A percentile compares a stretch with the other conserved stretches of the same genome.
These are phyloP conservation scores for Symbiodinium pilosum DNA, from an alignment of 73 alveolate species.

Conservation along the genomic window DNA sequence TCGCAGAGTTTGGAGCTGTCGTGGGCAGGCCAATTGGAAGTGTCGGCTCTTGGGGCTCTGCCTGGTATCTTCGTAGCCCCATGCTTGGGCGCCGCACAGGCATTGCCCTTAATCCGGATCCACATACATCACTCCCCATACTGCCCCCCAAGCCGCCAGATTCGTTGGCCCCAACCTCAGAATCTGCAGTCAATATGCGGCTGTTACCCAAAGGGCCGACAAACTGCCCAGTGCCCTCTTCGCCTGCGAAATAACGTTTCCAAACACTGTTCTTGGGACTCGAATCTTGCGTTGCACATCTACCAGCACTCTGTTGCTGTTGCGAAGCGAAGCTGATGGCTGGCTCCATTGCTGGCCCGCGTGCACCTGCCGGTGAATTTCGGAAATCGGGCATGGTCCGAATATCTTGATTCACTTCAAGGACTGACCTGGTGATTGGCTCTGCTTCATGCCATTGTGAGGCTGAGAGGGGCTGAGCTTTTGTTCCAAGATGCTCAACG, in stretches of 20 bases:
- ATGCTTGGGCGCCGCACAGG: neutral
- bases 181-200: neutral
- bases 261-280: constrained; percentile 68
- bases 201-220: neutral
- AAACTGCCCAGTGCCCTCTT: neutral
- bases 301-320: neutral
- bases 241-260: constrained; percentile 44
- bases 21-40: neutral
- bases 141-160: neutral
- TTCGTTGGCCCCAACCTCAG: neutral
- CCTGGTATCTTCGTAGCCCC: neutral
- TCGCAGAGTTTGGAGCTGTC: constrained; percentile 61
- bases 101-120: neutral
- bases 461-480: neutral
- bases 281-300: neutral
- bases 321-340: neutral
- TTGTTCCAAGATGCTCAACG: neutral
- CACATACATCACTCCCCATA: neutral
- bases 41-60: neutral
- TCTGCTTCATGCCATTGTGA: neutral
- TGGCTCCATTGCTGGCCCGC: neutral
- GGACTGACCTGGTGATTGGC: neutral
- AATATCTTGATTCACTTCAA: neutral
- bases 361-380: neutral
- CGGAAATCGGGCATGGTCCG: neutral